A percentile compares a stretch with the other conserved stretches of the same genome.
Evolutionary conservation across 805 yeast species (phyloP).

Genomic region (Yamadazyma nakazawae): DNA sequence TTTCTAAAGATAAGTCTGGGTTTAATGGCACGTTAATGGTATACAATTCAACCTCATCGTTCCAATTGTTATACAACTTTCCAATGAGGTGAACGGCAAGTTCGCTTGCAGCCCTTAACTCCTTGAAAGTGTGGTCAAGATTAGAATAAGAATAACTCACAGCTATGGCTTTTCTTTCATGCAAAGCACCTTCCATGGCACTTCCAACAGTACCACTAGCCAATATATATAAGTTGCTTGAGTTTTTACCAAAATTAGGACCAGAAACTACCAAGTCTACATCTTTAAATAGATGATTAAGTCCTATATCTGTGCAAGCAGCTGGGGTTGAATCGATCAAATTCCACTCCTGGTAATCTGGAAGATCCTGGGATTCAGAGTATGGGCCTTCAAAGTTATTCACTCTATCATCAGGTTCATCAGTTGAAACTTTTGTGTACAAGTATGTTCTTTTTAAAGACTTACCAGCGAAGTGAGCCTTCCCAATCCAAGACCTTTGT

Average conservation of each 20-base stretch:
- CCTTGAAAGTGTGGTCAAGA: constrained; percentile 45
- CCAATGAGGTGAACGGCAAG: constrained; percentile 62
- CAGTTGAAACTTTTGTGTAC: constrained; percentile 50
- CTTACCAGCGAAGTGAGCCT: constrained; percentile 88
- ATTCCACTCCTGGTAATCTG: constrained; percentile 72
- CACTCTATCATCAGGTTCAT: constrained; percentile 38
- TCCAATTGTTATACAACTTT: constrained; percentile 45
- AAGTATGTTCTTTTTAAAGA: constrained; percentile 58
- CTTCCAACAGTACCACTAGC: constrained; percentile 97
- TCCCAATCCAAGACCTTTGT: constrained; percentile 93
- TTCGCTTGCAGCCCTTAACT: constrained; percentile 62
- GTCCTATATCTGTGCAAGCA: constrained; percentile 87
- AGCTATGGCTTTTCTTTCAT: constrained; percentile 70
- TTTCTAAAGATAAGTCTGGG: constrained; percentile 46
- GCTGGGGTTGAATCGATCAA: constrained; percentile 94
- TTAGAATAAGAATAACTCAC: constrained; percentile 78
- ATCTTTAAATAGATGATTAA: constrained; percentile 57
- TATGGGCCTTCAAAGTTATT: constrained; percentile 67
- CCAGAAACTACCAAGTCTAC: constrained; percentile 86
- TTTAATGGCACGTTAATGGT: constrained; percentile 80
- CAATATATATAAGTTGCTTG: constrained; percentile 82
- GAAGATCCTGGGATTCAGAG: constrained; percentile 41
- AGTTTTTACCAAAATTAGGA: constrained; percentile 93
- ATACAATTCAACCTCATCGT: constrained; percentile 60
- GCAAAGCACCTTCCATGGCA: constrained; percentile 87